Evolutionary conservation across 495 filamentous ascomycete genomes (phyloP), one percentile per base, ranked within the genome.

Genomic region (Daldinia vernicosa): DNA sequence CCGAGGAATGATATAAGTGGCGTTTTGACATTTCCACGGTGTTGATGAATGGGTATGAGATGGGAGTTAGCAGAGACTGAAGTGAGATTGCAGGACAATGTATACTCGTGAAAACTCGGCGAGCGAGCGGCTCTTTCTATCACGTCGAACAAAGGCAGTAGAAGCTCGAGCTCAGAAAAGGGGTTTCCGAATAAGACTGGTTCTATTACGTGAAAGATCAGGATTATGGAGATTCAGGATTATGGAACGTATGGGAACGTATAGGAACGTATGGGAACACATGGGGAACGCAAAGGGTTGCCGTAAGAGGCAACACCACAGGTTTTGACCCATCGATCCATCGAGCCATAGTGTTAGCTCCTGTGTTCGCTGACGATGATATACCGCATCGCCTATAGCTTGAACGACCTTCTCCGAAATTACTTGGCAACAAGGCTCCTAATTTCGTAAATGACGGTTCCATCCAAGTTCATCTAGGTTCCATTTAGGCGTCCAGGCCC

Each of bases 1-100:
- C 82, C 1, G 81, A 62, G 19, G 81, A 81, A 35, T 80, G 66
- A 69, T 82, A 84, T 55, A 84, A 79, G 52, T 84, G 83, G 15
- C 77, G 74, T 53, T 77, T 81, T n/a, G 83, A 84, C 83, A 84
- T 84, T 37, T 60, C 51, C 17, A 32, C 43, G 57, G 39, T 7
- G 6, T 66, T 51, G 54, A 59, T 47, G 37, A 14, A n/a, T 24
- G 22, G 35, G 56, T 12, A 24, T 57, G 45, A 26, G 30, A 26
- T n/a, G 24, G 40, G 19, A 52, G 24, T 15, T 45, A n/a, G 24
- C n/a, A 17, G 54, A 27, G 5, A 53, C 24, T 53, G 14, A 7
- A 39, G 12, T 56, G 47, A 22, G 15, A 15, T 39, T 52, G 54
- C 39, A n/a, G 37, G 5, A 7, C 3, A 12, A 57, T 65, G 26